Conservation (phyloP, 2,329 filamentous ascomycete species). For the Fusarium sp. region DNA sequence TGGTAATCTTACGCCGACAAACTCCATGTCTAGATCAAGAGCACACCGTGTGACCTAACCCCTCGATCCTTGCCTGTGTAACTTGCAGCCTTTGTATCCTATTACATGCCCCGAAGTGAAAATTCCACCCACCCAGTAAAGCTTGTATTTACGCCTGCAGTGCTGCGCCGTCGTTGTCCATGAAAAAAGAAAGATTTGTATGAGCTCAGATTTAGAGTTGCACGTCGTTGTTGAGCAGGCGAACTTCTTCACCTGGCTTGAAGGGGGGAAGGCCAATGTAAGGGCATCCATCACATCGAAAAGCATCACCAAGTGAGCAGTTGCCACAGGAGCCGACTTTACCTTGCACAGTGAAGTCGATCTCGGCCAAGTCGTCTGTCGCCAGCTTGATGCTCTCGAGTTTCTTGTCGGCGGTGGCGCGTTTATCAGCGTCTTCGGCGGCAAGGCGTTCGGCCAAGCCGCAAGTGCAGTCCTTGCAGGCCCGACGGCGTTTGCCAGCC, state of each 20-base stretch:
- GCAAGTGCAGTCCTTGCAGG: conserved; percentile 98
- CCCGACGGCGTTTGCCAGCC: conserved; percentile 86
- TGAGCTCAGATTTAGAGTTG: conserved; percentile 71
- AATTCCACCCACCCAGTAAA: conserved; percentile 39
- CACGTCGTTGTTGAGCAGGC: conserved; percentile 85
- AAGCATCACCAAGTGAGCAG: conserved; percentile 92
- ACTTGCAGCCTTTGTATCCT: conserved; percentile 35
- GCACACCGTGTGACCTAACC: conserved; percentile 40
- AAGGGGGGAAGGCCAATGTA: conserved; percentile 95
- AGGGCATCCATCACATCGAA: conserved; percentile 78
- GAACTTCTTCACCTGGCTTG: conserved; percentile 95
- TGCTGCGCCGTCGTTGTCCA: conserved; percentile 35
- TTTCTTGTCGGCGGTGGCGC: conserved; percentile 73
- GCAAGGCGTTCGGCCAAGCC: conserved; percentile 88
- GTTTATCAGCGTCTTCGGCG: conserved; percentile 82
- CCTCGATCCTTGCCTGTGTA: conserved; percentile 33
- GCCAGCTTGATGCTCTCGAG: conserved; percentile 79
- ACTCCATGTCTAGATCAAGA: conserved; percentile 44
- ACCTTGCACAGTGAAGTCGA: conserved; percentile 98
- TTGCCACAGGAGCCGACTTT: conserved; percentile 96
- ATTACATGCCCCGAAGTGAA: conserved; percentile 27
- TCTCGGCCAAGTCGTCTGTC: conserved; percentile 81
- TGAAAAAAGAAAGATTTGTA: conserved; percentile 14
- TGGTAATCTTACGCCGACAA: conserved; percentile 41
- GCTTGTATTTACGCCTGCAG: conserved; percentile 43